A percentile compares a stretch with the other conserved stretches of the same genome.
These are phyloP conservation scores for Aureobasidium sp. DNA, from an alignment of 2,329 filamentous ascomycete genomes.

Conservation along the genomic window DNA sequence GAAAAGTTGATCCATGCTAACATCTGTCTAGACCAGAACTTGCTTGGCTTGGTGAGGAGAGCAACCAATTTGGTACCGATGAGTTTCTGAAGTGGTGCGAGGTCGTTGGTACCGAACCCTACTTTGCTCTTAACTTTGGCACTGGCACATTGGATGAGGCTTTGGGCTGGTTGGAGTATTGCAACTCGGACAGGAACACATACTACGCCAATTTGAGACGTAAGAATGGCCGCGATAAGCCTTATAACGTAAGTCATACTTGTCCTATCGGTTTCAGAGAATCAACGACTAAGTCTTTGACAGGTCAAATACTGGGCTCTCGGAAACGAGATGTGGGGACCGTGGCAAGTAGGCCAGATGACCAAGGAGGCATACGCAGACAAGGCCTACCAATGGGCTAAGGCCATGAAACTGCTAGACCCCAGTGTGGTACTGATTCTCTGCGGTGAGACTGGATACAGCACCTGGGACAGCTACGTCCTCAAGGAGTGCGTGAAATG, in stretches of 20 bases:
- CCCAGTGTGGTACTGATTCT: constrained; percentile 61
- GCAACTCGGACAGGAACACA: constrained; percentile 67
- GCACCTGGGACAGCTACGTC: constrained; percentile 64
- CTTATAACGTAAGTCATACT: constrained; percentile 51
- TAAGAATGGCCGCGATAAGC: constrained; percentile 64
- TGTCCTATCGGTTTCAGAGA: neutral
- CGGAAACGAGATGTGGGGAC: constrained; percentile 64
- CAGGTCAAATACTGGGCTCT: constrained; percentile 73
- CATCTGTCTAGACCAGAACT: constrained; percentile 52
- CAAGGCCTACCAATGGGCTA: constrained; percentile 62
- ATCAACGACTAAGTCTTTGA: neutral
- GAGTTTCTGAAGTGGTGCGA: constrained; percentile 80
- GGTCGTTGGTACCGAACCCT: constrained; percentile 65
- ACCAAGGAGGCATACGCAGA: constrained; percentile 62
- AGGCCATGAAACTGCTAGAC: constrained; percentile 62
- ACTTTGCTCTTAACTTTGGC: constrained; percentile 72
- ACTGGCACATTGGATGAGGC: constrained; percentile 48
- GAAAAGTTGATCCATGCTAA: neutral
- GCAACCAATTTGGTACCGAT: constrained; percentile 74
- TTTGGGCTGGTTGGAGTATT: constrained; percentile 77
- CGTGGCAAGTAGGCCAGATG: constrained; percentile 60
- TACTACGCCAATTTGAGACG: constrained; percentile 75
- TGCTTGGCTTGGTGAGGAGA: constrained; percentile 69
- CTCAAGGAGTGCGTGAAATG: constrained; percentile 57
- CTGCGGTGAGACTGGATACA: constrained; percentile 62